Percentiles rank a stretch among this genome's conserved stretches.
These are phyloP conservation scores for Cyberlindnera mississippiensis DNA, from an alignment of 805 yeast genomes.

Conservation along the genomic window DNA sequence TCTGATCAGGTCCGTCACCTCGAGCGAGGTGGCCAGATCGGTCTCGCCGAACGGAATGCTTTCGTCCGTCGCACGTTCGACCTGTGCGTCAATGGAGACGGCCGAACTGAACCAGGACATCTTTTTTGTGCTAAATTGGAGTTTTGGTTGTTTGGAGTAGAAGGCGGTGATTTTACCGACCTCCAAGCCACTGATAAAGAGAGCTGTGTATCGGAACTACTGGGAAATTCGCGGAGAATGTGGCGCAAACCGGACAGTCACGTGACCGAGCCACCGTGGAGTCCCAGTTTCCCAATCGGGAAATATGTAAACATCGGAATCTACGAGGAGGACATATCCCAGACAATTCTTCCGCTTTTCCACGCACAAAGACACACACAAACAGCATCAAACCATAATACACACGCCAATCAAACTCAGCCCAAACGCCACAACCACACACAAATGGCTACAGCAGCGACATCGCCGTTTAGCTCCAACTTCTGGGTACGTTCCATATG, in stretches of 20 bases:
- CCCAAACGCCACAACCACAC: neutral
- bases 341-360: too few species aligned
- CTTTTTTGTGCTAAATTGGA: too few species aligned
- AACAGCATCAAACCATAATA: too few species aligned
- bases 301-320: constrained; percentile 6
- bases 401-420: neutral
- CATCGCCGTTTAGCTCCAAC: constrained; percentile 37
- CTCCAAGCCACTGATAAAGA: too few species aligned
- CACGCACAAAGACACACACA: too few species aligned
- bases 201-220: too few species aligned
- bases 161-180: too few species aligned
- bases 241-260: constrained; percentile 5
- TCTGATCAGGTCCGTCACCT: constrained; percentile 82
- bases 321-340: too few species aligned
- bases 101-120: constrained; percentile 29
- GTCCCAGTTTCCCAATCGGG: constrained; percentile 21
- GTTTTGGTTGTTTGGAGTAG: neutral
- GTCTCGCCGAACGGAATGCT: constrained; percentile 89
- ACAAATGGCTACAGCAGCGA: constrained; percentile 10
- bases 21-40: constrained; percentile 71
- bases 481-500: constrained; percentile 40
- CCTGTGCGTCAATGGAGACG: constrained; percentile 41
- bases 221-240: constrained; percentile 1
- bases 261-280: neutral
- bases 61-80: constrained; percentile 79